Conservation (phyloP, 2,329 filamentous ascomycete genomes). For the Colletotrichum costaricense region DNA sequence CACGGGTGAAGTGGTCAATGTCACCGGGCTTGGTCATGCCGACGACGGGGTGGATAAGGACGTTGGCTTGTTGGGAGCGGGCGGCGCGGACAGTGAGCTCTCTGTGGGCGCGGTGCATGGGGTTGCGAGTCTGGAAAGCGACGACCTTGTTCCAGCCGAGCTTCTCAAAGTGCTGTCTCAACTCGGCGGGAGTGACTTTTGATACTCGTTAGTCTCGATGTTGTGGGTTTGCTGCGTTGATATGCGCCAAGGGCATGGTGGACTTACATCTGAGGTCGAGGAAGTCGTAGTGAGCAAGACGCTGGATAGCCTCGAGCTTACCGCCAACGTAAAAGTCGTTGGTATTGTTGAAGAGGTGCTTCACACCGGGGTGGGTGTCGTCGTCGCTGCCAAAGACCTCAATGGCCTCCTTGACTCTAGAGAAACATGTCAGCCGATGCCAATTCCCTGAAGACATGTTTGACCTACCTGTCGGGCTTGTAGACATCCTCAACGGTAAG, state of each 20-base stretch:
- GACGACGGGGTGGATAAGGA: conserved; percentile 98
- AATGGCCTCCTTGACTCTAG: conserved; percentile 86
- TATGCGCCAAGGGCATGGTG: not conserved
- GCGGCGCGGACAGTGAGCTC: conserved; percentile 98
- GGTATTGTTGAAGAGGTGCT: conserved; percentile 84
- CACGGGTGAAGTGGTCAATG: conserved; percentile 99
- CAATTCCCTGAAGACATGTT: conserved; percentile 60
- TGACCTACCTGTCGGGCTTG: conserved; percentile 89
- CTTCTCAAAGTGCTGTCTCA: conserved; percentile 98
- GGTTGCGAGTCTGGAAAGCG: conserved; percentile 98
- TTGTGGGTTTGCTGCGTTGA: not conserved
- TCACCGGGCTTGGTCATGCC: conserved; percentile 99
- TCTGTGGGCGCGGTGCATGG: conserved; percentile 98
- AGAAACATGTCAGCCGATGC: conserved; percentile 43
- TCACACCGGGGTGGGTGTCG: conserved; percentile 90
- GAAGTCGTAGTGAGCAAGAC: conserved; percentile 98
- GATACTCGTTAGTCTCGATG: conserved; percentile 32
- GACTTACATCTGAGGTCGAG: conserved; percentile 89
- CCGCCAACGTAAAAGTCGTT: conserved; percentile 94
- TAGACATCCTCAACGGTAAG: conserved; percentile 96
- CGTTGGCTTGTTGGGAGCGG: conserved; percentile 95
- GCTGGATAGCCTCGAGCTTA: conserved; percentile 95
- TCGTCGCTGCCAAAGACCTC: conserved; percentile 94
- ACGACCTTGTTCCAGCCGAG: conserved; percentile 98
- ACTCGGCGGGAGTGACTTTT: conserved; percentile 88